Conservation (phyloP, 495 filamentous ascomycete genomes). For the Penicillium nucicola region DNA sequence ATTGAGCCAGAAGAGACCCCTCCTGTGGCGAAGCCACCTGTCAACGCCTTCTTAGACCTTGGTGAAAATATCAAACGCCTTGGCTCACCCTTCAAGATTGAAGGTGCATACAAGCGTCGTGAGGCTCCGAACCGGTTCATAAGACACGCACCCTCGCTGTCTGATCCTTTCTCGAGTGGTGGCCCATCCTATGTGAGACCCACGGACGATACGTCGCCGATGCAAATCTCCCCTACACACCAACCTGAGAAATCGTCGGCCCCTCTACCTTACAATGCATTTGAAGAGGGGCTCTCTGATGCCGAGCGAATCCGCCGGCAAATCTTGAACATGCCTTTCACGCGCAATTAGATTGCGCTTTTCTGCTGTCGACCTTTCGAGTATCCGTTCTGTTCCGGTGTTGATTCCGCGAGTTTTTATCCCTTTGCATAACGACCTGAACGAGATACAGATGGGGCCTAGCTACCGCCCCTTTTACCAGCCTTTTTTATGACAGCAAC, state of each 20-base stretch:
- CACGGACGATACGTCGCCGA: constrained; percentile 10
- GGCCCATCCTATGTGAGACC: constrained; percentile 15
- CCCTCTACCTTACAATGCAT: constrained; percentile 33
- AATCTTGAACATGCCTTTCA: constrained; percentile 41
- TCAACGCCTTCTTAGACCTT: constrained; percentile 29
- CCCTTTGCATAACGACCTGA: constrained; percentile 29
- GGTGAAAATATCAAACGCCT: constrained; percentile 45
- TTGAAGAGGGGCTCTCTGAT: constrained; percentile 41
- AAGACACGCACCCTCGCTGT: constrained; percentile 40
- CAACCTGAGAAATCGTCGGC: constrained; percentile 13
- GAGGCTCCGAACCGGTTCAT: constrained; percentile 24
- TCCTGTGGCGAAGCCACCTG: constrained; percentile 22
- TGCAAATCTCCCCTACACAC: constrained; percentile 17
- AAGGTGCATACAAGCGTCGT: constrained; percentile 26
- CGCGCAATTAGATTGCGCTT: constrained; percentile 26
- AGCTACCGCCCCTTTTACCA: constrained; percentile 11
- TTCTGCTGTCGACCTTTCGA: constrained; percentile 8
- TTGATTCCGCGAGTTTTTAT: constrained; percentile 17
- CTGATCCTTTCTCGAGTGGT: constrained; percentile 39
- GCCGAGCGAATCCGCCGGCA: constrained; percentile 47
- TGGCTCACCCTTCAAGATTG: constrained; percentile 51
- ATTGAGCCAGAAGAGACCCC: constrained; percentile 28
- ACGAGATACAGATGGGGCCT: constrained; percentile 25
- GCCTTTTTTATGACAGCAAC: constrained; percentile 35
- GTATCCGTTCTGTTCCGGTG: constrained; percentile 16